Conservation (phyloP, 2,329 filamentous ascomycete species). For the Stylonectria norvegica region DNA sequence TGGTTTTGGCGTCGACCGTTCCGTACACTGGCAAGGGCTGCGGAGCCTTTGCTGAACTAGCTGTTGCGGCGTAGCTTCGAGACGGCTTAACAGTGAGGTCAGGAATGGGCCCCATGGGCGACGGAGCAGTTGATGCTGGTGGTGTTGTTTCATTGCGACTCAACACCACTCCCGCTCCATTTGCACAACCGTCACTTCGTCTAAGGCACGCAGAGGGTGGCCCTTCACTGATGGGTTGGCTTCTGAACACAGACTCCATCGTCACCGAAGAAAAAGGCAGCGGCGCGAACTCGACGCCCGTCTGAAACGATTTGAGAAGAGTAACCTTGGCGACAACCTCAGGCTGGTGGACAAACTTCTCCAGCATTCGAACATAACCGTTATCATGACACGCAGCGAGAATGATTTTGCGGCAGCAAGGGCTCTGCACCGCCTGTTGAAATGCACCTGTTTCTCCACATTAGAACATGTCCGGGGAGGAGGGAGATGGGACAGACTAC, state of each 20-base stretch:
- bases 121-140: too few species aligned
- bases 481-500: background rate
- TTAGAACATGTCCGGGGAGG: background rate
- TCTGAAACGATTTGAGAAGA: conserved; percentile 1
- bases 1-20: too few species aligned
- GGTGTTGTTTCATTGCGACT: too few species aligned
- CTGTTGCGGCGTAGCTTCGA: too few species aligned
- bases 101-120: too few species aligned
- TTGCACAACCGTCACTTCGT: too few species aligned
- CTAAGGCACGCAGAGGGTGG: background rate
- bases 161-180: too few species aligned
- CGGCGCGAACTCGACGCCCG: background rate
- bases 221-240: background rate
- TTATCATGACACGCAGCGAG: conserved; percentile 3
- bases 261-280: background rate
- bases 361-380: background rate
- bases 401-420: background rate
- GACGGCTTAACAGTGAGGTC: too few species aligned
- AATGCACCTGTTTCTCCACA: background rate
- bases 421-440: background rate
- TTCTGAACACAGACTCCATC: background rate
- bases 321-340: background rate
- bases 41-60: too few species aligned
- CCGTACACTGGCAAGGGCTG: too few species aligned
- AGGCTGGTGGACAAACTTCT: background rate